A percentile compares a stretch with the other conserved stretches of the same genome.
These are phyloP conservation scores for Aspergillus ellipticus DNA, from an alignment of 495 filamentous ascomycete genomes.

Conservation along the genomic window DNA sequence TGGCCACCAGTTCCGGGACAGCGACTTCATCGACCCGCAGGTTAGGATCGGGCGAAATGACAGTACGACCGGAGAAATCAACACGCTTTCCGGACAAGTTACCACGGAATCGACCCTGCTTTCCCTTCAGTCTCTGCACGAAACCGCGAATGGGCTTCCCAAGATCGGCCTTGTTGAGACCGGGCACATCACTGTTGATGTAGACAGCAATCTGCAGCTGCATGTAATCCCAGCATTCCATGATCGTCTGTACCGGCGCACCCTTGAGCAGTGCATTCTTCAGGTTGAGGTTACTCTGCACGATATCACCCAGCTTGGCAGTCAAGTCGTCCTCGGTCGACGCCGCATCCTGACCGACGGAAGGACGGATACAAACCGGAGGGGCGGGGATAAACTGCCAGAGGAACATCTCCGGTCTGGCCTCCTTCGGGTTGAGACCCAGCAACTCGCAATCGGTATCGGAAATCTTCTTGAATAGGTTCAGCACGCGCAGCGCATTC, in stretches of 20 bases:
- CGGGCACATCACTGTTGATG: conserved; percentile 95
- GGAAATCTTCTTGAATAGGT: conserved; percentile 85
- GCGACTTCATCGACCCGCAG: conserved; percentile 91
- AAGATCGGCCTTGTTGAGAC: conserved; percentile 69
- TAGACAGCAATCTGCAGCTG: conserved; percentile 94
- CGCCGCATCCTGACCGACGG: conserved; percentile 83
- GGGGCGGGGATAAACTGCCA: conserved; percentile 96
- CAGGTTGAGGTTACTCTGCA: conserved; percentile 80
- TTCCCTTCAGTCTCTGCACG: conserved; percentile 92
- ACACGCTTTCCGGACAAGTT: conserved; percentile 98
- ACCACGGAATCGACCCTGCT: conserved; percentile 94
- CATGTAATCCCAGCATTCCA: conserved; percentile 98
- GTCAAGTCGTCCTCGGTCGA: conserved; percentile 97
- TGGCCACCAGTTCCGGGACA: conserved; percentile 82
- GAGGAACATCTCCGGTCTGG: conserved; percentile 92
- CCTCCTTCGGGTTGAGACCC: conserved; percentile 79
- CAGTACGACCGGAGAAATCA: conserved; percentile 94
- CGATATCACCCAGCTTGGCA: conserved; percentile 89
- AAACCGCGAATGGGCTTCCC: conserved; percentile 86
- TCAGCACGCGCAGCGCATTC: conserved; percentile 82
- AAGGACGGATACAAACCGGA: conserved; percentile 88
- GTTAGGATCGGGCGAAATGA: conserved; percentile 97
- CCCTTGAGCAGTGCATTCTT: conserved; percentile 76
- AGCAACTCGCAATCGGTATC: conserved; percentile 84
- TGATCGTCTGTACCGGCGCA: conserved; percentile 77